Evolutionary conservation across 306 rosid genomes (phyloP).

Genomic region (Cyclanthera cordifolia): DNA sequence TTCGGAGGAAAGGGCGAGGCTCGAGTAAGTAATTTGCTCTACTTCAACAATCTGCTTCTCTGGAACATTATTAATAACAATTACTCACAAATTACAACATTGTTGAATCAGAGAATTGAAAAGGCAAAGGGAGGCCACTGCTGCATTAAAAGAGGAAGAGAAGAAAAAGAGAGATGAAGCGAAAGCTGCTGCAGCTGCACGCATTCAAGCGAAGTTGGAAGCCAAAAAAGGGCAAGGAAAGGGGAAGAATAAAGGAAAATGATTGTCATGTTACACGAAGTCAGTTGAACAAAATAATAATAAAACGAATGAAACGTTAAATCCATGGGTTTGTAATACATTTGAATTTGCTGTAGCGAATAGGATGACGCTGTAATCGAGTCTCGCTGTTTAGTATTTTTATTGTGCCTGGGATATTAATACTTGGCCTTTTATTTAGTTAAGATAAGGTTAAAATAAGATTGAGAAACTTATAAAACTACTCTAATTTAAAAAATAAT

Average conservation of each 20-base stretch:
- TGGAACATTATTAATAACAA: not conserved
- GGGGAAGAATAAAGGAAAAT: conserved; percentile 83
- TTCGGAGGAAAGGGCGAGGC: conserved; percentile 92
- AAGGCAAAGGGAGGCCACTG: conserved; percentile 86
- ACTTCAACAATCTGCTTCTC: not conserved
- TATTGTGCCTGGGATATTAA: not conserved
- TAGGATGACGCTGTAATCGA: not conserved
- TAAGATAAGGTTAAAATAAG: no score
- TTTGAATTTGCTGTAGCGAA: not conserved
- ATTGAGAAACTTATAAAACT: no score
- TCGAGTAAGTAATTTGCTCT: conserved; percentile 47
- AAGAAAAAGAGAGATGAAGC: conserved; percentile 82
- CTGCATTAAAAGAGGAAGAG: conserved; percentile 79
- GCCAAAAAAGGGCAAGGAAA: conserved; percentile 81
- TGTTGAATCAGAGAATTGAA: conserved; percentile 55
- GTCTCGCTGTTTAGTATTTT: not conserved
- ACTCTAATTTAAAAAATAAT: no score
- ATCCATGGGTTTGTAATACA: not conserved
- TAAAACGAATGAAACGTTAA: conserved; percentile 1
- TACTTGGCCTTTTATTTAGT: not conserved
- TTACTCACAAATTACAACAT: not conserved
- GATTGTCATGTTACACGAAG: conserved; percentile 4
- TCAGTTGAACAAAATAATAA: not conserved
- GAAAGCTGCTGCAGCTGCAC: conserved; percentile 87
- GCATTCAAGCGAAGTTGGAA: conserved; percentile 82